Percentiles rank a stretch among this genome's conserved stretches.
These are phyloP conservation scores for Kuraishia ogatae DNA, from an alignment of 805 yeast species.

Conservation along the genomic window DNA sequence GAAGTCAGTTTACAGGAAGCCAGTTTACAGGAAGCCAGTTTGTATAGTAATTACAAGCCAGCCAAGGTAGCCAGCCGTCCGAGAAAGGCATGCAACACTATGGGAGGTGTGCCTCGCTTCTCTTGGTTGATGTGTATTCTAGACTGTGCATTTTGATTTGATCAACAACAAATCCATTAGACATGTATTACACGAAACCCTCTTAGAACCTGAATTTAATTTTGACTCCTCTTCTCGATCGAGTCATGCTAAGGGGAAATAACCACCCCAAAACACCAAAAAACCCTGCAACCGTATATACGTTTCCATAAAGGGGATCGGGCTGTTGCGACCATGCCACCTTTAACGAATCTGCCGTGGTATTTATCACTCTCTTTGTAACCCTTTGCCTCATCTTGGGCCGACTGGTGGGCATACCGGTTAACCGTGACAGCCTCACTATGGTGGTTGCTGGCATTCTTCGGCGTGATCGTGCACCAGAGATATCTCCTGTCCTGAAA, in stretches of 20 bases:
- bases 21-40: too few relatives aligned
- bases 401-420: constrained; percentile 8
- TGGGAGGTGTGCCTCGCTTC: too few relatives aligned
- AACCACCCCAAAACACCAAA: not conserved
- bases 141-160: too few relatives aligned
- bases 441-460: constrained; percentile 12
- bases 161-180: too few relatives aligned
- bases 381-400: constrained; percentile 2
- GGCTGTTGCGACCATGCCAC: not conserved
- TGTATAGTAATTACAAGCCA: too few relatives aligned
- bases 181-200: not conserved
- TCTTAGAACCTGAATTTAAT: not conserved
- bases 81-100: too few relatives aligned
- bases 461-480: constrained; percentile 21
- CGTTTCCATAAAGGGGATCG: not conserved
- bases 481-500: constrained; percentile 24
- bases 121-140: too few relatives aligned
- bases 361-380: constrained; percentile 1
- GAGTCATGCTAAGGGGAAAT: not conserved
- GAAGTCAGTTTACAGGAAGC: too few relatives aligned
- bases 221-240: not conserved
- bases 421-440: constrained; percentile 21
- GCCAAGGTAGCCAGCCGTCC: too few relatives aligned
- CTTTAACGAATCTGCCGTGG: not conserved
- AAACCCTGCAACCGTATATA: not conserved